Evolutionary conservation across 2,329 filamentous ascomycete genomes (phyloP).

Genomic region (Fusarium virguliforme): DNA sequence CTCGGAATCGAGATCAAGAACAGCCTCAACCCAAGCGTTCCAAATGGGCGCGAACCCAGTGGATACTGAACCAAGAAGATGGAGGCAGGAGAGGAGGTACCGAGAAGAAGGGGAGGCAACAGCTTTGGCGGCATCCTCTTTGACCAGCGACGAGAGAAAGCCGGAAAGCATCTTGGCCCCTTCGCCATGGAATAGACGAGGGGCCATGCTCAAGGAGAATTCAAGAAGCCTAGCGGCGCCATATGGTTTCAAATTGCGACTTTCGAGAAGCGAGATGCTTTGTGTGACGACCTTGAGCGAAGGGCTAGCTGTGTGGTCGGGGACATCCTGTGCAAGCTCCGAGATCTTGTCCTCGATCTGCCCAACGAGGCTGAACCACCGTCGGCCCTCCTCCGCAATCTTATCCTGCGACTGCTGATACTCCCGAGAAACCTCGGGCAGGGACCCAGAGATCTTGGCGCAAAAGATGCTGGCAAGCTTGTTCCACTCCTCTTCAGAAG

Average conservation of each 20-base stretch:
- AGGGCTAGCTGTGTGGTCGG: conserved; percentile 53
- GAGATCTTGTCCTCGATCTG: conserved; percentile 59
- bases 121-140: conserved; percentile 70
- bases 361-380: conserved; percentile 76
- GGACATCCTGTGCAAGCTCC: conserved; percentile 33
- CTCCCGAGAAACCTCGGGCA: conserved; percentile 86
- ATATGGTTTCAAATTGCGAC: conserved; percentile 71
- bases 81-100: conserved; percentile 77
- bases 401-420: conserved; percentile 80
- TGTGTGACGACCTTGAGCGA: conserved; percentile 55
- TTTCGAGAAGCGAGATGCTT: conserved; percentile 62
- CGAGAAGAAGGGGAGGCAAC: conserved; percentile 78
- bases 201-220: conserved; percentile 57
- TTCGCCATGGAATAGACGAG: conserved; percentile 60
- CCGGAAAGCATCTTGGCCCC: conserved; percentile 58
- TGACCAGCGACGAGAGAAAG: conserved; percentile 66
- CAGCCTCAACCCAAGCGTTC: conserved; percentile 61
- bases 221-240: conserved; percentile 67
- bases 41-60: conserved; percentile 62
- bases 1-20: conserved; percentile 56
- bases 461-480: conserved; percentile 74
- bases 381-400: conserved; percentile 76
- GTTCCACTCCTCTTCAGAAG: conserved; percentile 74
- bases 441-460: conserved; percentile 78
- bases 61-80: conserved; percentile 66